A percentile compares a stretch with the other conserved stretches of the same genome.
Evolutionary conservation across 805 yeast species (phyloP).

Genomic region (Barnettozyma populi): DNA sequence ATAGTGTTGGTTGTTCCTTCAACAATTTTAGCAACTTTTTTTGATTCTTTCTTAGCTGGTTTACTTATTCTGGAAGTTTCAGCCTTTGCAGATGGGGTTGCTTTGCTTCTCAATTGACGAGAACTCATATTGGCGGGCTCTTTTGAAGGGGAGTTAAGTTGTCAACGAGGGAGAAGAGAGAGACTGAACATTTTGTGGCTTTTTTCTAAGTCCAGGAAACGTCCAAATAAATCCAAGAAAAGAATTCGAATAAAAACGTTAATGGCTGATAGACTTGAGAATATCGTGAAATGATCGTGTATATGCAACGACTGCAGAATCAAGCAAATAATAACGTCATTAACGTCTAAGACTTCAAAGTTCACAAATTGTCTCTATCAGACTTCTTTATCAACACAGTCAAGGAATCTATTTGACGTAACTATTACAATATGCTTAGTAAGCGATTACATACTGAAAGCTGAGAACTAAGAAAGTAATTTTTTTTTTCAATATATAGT

Average conservation of each 20-base stretch:
- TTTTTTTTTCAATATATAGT: background rate
- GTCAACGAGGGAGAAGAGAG: too few species aligned
- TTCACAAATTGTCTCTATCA: too few species aligned
- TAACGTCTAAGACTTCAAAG: too few species aligned
- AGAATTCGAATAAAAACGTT: too few species aligned
- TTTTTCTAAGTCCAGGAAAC: too few species aligned
- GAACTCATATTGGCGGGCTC: background rate
- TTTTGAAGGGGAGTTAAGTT: background rate
- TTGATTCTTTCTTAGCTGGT: conserved; percentile 11
- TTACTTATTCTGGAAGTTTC: conserved; percentile 20
- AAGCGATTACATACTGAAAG: background rate
- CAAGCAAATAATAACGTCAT: too few species aligned
- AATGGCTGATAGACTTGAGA: too few species aligned
- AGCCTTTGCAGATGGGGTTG: background rate
- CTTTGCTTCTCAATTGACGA: background rate
- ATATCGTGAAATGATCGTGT: too few species aligned
- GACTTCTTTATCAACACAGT: too few species aligned
- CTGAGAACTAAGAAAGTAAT: background rate
- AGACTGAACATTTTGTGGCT: background rate
- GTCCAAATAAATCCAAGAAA: too few species aligned
- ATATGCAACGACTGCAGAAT: too few species aligned
- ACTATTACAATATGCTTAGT: background rate
- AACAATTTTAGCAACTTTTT: background rate
- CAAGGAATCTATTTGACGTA: too few species aligned
- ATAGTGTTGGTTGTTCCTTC: background rate